A percentile compares a stretch with the other conserved stretches of the same genome.
Conservation (phyloP, 2,329 filamentous ascomycete genomes). For the Fusarium sororula region DNA sequence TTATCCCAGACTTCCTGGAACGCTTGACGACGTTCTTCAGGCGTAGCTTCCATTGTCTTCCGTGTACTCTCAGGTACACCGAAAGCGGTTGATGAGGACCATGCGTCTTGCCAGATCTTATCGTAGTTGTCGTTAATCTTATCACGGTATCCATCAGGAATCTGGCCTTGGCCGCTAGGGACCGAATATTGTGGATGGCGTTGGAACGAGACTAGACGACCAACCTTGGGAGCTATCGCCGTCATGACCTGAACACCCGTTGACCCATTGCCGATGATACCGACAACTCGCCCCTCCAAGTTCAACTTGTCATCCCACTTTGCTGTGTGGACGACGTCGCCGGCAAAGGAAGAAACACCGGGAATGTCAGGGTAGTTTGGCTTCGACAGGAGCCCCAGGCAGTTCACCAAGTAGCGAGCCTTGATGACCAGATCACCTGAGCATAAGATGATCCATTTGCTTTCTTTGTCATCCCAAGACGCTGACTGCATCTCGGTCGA, state of each 20-base stretch:
- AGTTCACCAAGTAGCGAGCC: not conserved
- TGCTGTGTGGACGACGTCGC: not conserved
- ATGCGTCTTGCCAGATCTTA: not conserved
- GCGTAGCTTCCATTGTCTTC: not conserved
- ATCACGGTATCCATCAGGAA: not conserved
- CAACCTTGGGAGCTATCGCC: not conserved
- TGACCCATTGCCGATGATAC: not conserved
- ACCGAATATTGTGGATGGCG: not conserved
- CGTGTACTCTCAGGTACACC: not conserved
- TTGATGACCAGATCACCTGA: not conserved
- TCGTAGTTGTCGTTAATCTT: not conserved
- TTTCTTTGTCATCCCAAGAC: too few species aligned
- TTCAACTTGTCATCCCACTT: not conserved
- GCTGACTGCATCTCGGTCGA: too few species aligned
- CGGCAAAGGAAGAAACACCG: not conserved
- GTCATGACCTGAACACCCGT: not conserved
- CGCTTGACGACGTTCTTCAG: not conserved
- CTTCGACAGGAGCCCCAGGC: not conserved
- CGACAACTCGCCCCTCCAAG: not conserved
- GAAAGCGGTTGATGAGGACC: not conserved
- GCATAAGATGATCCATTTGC: too few species aligned
- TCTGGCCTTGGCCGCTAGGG: not conserved
- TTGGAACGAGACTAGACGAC: not conserved
- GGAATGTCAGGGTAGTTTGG: not conserved
- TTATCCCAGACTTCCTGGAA: not conserved